Percentiles rank a stretch among this genome's conserved stretches.
Evolutionary conservation across 2,329 filamentous ascomycete species (phyloP).

Genomic region (Pseudogymnoascus sp.): DNA sequence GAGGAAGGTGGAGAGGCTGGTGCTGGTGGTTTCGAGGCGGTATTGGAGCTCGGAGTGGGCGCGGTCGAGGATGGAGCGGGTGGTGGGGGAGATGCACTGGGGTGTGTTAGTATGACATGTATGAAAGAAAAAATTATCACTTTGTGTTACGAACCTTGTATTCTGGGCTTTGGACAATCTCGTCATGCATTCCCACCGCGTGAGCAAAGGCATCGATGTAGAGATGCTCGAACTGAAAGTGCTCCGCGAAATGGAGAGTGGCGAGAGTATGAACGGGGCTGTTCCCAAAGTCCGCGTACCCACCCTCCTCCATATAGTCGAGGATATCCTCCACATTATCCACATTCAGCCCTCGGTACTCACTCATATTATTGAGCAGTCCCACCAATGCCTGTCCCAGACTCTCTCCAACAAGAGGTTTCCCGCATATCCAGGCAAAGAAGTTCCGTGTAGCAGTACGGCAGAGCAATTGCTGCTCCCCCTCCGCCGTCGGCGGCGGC

Average conservation of each 20-base stretch:
- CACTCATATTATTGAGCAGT: slow-evolving; percentile 56
- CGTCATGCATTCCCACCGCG: slow-evolving; percentile 68
- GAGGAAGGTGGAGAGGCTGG: slow-evolving; percentile 58
- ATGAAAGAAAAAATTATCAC: not conserved
- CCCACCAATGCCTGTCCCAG: slow-evolving; percentile 57
- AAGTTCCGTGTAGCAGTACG: slow-evolving; percentile 67
- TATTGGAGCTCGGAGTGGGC: slow-evolving; percentile 57
- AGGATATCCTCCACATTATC: slow-evolving; percentile 56
- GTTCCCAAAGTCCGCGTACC: slow-evolving; percentile 59
- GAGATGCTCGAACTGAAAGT: slow-evolving; percentile 52
- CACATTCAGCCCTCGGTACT: slow-evolving; percentile 46
- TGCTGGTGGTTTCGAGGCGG: slow-evolving; percentile 49
- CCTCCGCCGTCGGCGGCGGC: slow-evolving; percentile 45
- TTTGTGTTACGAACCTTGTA: slow-evolving; percentile 44
- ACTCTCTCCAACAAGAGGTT: slow-evolving; percentile 58
- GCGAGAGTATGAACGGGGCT: slow-evolving; percentile 62
- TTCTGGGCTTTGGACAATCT: slow-evolving; percentile 47
- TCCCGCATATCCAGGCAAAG: slow-evolving; percentile 60
- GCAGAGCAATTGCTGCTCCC: slow-evolving; percentile 49
- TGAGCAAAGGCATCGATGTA: slow-evolving; percentile 70
- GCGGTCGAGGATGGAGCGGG: slow-evolving; percentile 57
- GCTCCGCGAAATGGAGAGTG: slow-evolving; percentile 59
- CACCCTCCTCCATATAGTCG: slow-evolving; percentile 58
- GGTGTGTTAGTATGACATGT: slow-evolving; percentile 10
- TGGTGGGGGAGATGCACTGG: slow-evolving; percentile 43